Evolutionary conservation across 352 stramenopile species (phyloP).

Genomic region (Thraustotheca clavata): DNA sequence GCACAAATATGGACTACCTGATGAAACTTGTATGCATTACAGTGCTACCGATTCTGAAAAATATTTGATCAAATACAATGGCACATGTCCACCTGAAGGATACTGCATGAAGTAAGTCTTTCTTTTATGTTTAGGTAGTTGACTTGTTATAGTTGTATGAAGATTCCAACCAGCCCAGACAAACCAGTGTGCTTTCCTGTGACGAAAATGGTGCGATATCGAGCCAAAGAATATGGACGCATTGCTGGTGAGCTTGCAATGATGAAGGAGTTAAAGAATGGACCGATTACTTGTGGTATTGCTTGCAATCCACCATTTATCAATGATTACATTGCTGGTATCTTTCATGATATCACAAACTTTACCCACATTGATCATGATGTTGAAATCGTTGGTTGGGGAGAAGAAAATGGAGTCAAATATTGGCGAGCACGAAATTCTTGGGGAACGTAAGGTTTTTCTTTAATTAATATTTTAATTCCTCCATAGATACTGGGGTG

Average conservation of each 20-base stretch:
- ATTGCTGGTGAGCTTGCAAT: constrained; percentile 63
- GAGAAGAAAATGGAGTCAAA: constrained; percentile 64
- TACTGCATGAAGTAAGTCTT: constrained; percentile 78
- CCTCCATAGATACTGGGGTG: constrained; percentile 51
- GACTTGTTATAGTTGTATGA: constrained; percentile 51
- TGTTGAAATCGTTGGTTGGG: constrained; percentile 91
- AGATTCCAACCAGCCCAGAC: constrained; percentile 42
- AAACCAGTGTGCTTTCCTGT: constrained; percentile 56
- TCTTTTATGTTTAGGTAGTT: neutral
- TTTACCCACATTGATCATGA: constrained; percentile 84
- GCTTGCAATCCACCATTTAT: constrained; percentile 82
- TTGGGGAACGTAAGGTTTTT: constrained; percentile 66
- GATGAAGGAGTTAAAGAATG: constrained; percentile 73
- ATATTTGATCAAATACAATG: constrained; percentile 41
- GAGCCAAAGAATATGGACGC: constrained; percentile 59
- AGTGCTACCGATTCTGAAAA: constrained; percentile 79
- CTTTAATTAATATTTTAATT: neutral
- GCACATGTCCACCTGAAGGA: constrained; percentile 56
- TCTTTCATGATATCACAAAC: constrained; percentile 84
- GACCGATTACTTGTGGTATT: constrained; percentile 91
- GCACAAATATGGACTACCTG: constrained; percentile 53
- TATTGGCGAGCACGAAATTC: constrained; percentile 93
- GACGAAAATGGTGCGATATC: constrained; percentile 71
- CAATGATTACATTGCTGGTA: constrained; percentile 89
- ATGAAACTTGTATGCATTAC: constrained; percentile 75